Conservation (phyloP, 768 basidiomycete genomes). For the Pulveroboletus frians region DNA sequence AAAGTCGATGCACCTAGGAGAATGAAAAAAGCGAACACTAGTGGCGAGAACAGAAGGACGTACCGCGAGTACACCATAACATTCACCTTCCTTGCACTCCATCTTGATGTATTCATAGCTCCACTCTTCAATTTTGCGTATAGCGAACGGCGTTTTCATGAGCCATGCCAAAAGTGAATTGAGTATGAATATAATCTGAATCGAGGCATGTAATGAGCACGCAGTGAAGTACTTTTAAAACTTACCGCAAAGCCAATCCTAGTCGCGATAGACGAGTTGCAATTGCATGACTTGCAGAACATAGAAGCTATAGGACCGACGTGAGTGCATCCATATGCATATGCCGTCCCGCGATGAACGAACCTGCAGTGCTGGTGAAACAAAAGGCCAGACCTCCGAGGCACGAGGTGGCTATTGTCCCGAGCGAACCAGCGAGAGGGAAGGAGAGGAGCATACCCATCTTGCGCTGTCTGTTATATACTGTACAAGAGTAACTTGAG, state of each 20-base stretch:
- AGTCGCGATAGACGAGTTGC: conserved; percentile 97
- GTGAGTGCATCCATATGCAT: conserved; percentile 4
- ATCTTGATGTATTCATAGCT: conserved; percentile 98
- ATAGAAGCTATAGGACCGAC: conserved; percentile 61
- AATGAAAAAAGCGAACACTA: conserved; percentile 1
- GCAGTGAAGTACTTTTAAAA: not conserved
- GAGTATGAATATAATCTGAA: conserved; percentile 86
- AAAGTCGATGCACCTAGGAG: conserved; percentile 83
- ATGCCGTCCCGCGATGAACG: conserved; percentile 21
- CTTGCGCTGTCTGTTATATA: conserved; percentile 1
- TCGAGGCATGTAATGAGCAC: not conserved
- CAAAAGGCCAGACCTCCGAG: conserved; percentile 80
- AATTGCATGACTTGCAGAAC: conserved; percentile 98
- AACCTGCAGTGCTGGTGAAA: conserved; percentile 81
- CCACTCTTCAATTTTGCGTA: conserved; percentile 84
- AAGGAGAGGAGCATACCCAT: conserved; percentile 77
- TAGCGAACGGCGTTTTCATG: conserved; percentile 87
- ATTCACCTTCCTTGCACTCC: conserved; percentile 89
- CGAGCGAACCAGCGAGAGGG: conserved; percentile 62
- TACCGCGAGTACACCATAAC: conserved; percentile 94
- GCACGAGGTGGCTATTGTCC: conserved; percentile 76
- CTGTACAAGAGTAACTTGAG: not conserved
- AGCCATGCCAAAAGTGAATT: conserved; percentile 97
- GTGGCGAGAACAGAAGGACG: conserved; percentile 25
- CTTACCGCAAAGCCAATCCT: conserved; percentile 91